Evolutionary conservation across 2,329 filamentous ascomycete species (phyloP).

Genomic region (Neopestalotiopsis sp.): DNA sequence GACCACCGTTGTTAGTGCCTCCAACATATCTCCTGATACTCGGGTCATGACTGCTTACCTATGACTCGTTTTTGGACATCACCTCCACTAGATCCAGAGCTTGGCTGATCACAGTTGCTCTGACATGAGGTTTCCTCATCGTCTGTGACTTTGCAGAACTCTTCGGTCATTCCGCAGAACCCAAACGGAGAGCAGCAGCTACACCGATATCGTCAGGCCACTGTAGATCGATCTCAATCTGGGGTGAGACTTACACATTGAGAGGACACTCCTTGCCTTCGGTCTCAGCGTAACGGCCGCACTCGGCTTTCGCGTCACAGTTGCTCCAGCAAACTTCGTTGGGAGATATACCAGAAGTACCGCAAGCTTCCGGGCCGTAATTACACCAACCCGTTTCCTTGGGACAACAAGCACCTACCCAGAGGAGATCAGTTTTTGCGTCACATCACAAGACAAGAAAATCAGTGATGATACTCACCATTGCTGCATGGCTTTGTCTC

Average conservation of each 20-base stretch:
- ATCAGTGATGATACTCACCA: background rate
- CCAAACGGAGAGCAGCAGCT: conserved; percentile 26
- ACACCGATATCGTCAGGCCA: no score
- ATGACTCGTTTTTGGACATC: background rate
- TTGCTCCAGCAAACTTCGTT: conserved; percentile 34
- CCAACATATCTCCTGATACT: no score
- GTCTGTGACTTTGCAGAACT: conserved; percentile 30
- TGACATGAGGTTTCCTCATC: conserved; percentile 27
- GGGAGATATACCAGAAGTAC: conserved; percentile 1
- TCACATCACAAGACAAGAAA: background rate
- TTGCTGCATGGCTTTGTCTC: conserved; percentile 13
- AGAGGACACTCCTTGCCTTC: conserved; percentile 37
- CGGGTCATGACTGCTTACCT: background rate
- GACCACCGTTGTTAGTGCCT: conserved; percentile 24
- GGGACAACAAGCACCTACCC: conserved; percentile 9
- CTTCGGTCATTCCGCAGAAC: conserved; percentile 21
- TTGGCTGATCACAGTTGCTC: conserved; percentile 29
- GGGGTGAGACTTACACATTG: conserved; percentile 30
- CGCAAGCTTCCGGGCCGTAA: conserved; percentile 13
- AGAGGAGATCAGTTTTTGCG: no score
- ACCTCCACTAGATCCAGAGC: conserved; percentile 1
- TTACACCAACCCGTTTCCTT: conserved; percentile 8
- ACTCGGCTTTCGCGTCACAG: conserved; percentile 42
- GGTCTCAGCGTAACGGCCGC: conserved; percentile 30
- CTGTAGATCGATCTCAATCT: no score